Base-by-base conservation (phyloP, 129 eudicot genomes). In the Centella asiatica region DNA sequence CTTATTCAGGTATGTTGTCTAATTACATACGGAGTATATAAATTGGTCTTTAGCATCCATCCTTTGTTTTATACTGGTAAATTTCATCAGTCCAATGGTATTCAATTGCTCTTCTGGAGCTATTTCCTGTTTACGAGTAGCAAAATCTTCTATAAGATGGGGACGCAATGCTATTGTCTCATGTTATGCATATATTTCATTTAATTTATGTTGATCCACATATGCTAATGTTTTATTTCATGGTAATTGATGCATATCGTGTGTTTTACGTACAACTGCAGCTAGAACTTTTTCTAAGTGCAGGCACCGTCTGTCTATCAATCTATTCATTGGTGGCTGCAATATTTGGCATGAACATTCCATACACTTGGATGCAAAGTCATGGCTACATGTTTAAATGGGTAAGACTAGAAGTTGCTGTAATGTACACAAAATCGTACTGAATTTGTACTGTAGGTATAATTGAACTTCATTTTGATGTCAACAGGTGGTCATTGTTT, bases 331-430 rank as follows among this genome's bases (percentile, higher is more conserved):
- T 92, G 79, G 79, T 92, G 57, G 74, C 86, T 32, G 96, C 75
- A 29, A 78, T 92, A 57, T 87, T 92, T 58, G 96, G 98, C 65
- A 80, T 92, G 98, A 92, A 92, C 71, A 84, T 92, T 23, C 95
- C 90, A 8, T 92, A 84, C 59, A 77, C 88, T 2, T 92, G 98
- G 98, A 92, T 72, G 18, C 66, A 74, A 0, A 24, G 75, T 54
- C 90, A 92, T 23, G 81, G 84, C 28, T 87, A 81, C 77, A 53
- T 81, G 85, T 92, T 92, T 62, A 92, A 92, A 84, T 92, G 98
- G 98, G 98, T 92, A 33, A 63, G 85, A 52, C 26, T 40, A 17
- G 28, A 60, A 58, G 19, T 44, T 26, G 44, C 55, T 10, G 23
- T 39, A 10, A 51, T 18, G 24, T n/a, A 39, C 8, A 42, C 8